Evolutionary conservation across 345 rosid genomes (phyloP), one percentile per base, ranked within the genome.

Genomic region (Angophora floribunda): DNA sequence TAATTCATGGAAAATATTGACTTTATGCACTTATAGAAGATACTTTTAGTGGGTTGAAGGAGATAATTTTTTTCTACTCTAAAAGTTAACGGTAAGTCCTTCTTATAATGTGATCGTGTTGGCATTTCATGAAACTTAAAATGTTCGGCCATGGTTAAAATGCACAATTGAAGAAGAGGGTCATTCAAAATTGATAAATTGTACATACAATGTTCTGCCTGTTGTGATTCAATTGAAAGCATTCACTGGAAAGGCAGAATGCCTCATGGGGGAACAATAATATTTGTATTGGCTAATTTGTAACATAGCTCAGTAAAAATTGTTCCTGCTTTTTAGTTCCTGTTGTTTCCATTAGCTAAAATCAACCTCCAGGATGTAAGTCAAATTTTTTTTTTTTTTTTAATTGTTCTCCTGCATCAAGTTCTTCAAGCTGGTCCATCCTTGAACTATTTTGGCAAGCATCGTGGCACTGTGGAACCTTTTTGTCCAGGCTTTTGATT

Each of bases 401-500:
- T 19, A 75, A 75, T 41, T 45, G 28, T 36, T 75, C 49, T 75
- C 84, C 84, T 41, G 84, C 84, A 75, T 75, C 84, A 75, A 70
- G 28, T 41, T 75, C 84, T 19, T 75, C 14, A 19, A 41, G 91
- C 94, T 59, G 98, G 94, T 51, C 96, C 98, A 50, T 90, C 95
- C 49, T 41, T 1, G 4, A 17, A 41, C 82, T 75, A 49, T 75
- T 36, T 75, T 75, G 82, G 82, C 49, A 36, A 75, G 82, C 45
- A 19, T 41, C 82, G 41, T 75, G 47, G 82, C 4, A 9, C 82
- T 36, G 6, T 28, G 0, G 26, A 44, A 44, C 82, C 9, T 32
- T 67, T 2, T 36, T 41, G 82, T 75, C 82, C 26, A 75, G 82
- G 24, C 47, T 75, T 75, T 19, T 41, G 26, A 75, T 75, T 44